These are phyloP conservation scores for Talaromyces wortmannii DNA, from an alignment of 495 filamentous ascomycete genomes.

Conservation along the genomic window DNA sequence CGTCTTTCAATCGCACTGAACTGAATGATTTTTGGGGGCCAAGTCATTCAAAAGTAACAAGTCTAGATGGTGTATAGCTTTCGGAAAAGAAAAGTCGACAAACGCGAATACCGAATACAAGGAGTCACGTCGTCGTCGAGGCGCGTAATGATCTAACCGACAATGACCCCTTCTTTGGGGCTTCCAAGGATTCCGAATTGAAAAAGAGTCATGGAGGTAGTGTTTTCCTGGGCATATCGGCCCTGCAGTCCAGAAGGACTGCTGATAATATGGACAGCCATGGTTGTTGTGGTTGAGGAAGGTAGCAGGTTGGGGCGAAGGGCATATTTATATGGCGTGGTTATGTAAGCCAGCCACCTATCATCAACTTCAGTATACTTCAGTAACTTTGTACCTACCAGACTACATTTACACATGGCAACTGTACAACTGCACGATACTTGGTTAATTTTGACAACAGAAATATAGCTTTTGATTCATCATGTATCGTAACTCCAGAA, in stretches of 20 bases:
- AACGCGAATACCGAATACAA: too few relatives aligned
- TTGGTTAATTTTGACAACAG: background rate
- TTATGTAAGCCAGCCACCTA: conserved; percentile 13
- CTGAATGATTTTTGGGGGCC: too few relatives aligned
- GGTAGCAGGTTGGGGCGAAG: conserved; percentile 1
- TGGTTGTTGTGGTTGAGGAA: conserved; percentile 13
- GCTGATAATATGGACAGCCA: conserved; percentile 11
- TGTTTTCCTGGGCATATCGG: conserved; percentile 1
- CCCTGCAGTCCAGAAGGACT: conserved; percentile 22
- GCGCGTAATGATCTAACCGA: conserved; percentile 29
- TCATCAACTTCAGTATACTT: conserved; percentile 4
- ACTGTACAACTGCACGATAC: background rate
- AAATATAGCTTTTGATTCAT: conserved; percentile 19
- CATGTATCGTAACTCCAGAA: background rate
- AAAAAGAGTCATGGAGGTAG: conserved; percentile 7
- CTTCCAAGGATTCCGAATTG: conserved; percentile 34
- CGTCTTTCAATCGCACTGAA: too few relatives aligned
- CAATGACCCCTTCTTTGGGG: conserved; percentile 69
- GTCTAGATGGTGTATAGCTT: too few relatives aligned
- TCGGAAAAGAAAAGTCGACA: too few relatives aligned
- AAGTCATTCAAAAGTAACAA: too few relatives aligned
- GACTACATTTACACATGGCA: background rate
- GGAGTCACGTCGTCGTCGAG: conserved; percentile 9
- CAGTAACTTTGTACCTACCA: conserved; percentile 9
- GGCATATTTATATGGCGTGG: conserved; percentile 5